Conservation (phyloP, 2,329 filamentous ascomycete genomes). For the Botryosphaeria dothidea region DNA sequence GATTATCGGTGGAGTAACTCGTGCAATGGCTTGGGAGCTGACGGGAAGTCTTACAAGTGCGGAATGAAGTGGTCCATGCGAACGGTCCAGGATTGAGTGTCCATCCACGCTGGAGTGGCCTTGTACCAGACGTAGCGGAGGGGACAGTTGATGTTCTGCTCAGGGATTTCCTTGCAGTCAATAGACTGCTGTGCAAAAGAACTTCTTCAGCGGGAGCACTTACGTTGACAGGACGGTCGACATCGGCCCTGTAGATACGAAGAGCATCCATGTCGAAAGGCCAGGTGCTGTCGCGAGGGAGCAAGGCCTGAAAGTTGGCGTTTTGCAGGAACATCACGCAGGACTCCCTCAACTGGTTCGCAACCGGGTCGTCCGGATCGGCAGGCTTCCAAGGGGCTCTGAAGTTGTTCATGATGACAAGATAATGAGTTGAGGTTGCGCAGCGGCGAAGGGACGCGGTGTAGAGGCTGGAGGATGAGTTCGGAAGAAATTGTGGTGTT, state of each 20-base stretch:
- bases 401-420: background rate
- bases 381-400: background rate
- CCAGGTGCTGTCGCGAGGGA: background rate
- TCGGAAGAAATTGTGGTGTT: too few species aligned
- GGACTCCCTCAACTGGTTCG: background rate
- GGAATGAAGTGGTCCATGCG: background rate
- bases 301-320: background rate
- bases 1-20: too few species aligned
- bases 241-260: background rate
- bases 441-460: too few species aligned
- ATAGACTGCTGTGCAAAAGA: background rate
- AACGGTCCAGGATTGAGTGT: background rate
- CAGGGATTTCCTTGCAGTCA: background rate
- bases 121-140: background rate
- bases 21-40: background rate
- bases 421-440: too few species aligned
- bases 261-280: background rate
- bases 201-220: background rate
- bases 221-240: background rate
- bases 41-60: background rate
- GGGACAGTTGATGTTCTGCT: background rate
- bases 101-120: background rate
- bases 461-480: too few species aligned
- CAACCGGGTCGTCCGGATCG: background rate
- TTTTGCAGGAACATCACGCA: background rate